phyloP scores from a whole-genome alignment of 2,329 filamentous ascomycete genomes.

The Colletotrichum gigasporum region DNA sequence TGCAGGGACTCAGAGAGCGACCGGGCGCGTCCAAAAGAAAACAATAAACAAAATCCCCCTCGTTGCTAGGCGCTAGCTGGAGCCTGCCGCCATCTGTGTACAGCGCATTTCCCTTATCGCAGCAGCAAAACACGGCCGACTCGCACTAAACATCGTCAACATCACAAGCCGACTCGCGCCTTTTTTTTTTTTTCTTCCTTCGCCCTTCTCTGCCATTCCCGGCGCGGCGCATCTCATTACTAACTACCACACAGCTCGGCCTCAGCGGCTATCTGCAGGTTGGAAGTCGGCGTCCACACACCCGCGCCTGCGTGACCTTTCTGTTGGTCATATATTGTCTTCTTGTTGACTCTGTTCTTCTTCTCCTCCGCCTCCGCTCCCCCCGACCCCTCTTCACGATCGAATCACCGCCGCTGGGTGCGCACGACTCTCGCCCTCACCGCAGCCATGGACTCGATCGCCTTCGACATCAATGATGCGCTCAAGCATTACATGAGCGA shows the following conservation, averaged over 20 bases:
- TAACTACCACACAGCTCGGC: too few species aligned
- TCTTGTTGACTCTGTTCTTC: constrained; percentile 7
- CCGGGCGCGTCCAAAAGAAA: constrained; percentile 38
- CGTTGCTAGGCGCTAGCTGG: constrained; percentile 42
- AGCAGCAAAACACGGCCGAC: background rate
- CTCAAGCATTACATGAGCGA: constrained; percentile 98
- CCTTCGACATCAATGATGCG: constrained; percentile 96
- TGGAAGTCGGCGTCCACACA: background rate
- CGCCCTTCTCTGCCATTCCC: background rate
- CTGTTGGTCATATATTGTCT: background rate
- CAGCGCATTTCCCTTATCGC: background rate
- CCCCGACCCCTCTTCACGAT: constrained; percentile 27
- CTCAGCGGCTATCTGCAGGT: background rate
- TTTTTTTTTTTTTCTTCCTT: constrained; percentile 1
- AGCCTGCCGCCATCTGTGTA: too few species aligned
- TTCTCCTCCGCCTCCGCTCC: constrained; percentile 20
- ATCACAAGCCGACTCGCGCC: constrained; percentile 2
- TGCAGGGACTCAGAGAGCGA: background rate
- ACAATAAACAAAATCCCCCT: constrained; percentile 38
- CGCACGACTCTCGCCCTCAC: constrained; percentile 27
- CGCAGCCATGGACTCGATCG: constrained; percentile 74
- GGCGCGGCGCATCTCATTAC: constrained; percentile 19
- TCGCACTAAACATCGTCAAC: constrained; percentile 11
- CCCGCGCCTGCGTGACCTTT: background rate
- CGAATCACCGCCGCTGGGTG: constrained; percentile 16